Base-by-base conservation (phyloP, 768 basidiomycete genomes). In the Lactifluus rugatus region DNA sequence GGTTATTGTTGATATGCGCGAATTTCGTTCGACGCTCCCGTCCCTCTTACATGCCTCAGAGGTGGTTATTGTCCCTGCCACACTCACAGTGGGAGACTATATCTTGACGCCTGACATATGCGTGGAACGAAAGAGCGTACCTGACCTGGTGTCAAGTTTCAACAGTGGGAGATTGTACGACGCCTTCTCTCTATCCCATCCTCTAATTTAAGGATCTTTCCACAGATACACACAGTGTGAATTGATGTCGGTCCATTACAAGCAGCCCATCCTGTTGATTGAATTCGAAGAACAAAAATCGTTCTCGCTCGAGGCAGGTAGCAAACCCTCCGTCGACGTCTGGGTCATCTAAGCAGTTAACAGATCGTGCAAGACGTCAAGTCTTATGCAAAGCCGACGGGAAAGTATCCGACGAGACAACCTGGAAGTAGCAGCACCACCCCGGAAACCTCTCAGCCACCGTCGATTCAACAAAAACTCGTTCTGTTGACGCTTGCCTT, bases 231-330 rank as follows among this genome's bases (percentile, higher is more conserved):
- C 93, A 0, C 96, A 99, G 67, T 98, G 95, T 73, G 95, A 98
- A 71, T 69, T 91, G 21, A 97, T 99, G 95, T 93, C 89, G 0
- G 86, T 85, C 16, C 89, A 97, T 69, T 98, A 99, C 74, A 96
- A 93, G 71, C 83, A 87, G 19, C 94, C 95, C 0, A 78, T 99
- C 52, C 75, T 99, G 16, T 76, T 98, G 10, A 96, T 98, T 65
- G 94, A 99, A 68, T 98, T 98, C 62, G 95, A 98, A 68, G 93
- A 98, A 73, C 89, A 96, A 70, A 97, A 95, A 65, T 84, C 91
- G 0, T 96, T 97, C 70, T 87, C 89, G 0, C 77, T 98, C 11
- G 88, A 93, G 72, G 93, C 89, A 59, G 53, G 76, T 68, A 14
- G 19, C 13, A 21, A 21, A 3, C 17, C n/a, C 51, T 52, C 37